Evolutionary conservation across 352 stramenopile genomes (phyloP), one percentile per base, ranked within the genome.

Genomic region (Phytophthora cactorum): DNA sequence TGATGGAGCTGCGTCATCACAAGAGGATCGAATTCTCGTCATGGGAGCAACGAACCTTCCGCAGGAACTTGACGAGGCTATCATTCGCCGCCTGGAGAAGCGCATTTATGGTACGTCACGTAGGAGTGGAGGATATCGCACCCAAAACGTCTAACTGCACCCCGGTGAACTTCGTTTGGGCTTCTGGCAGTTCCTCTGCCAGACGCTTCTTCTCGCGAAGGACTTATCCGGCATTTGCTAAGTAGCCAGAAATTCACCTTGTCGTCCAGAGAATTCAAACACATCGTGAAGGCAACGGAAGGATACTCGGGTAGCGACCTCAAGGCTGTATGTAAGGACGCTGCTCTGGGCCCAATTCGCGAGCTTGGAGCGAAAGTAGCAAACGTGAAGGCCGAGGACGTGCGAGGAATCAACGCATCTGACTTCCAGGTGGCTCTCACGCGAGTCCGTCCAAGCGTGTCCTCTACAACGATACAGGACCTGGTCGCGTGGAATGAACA

Each of bases 241-340:
- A 44, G 58, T 12, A 71, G 59, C 53, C 71, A 97, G 64, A 78
- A 79, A 60, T 72, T 81, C 59, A 81, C 59, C 7, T 46, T 92
- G 49, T 82, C 80, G 54, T 68, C 71, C 2, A 82, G 73, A 29
- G 88, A 96, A 56, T 68, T 97, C 52, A 79, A 81, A 11, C 49
- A 60, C 9, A 81, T 98, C 31, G 87, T 93, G 3, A 71, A 82
- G 5, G 72, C 65, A 34, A 98, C 92, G 0, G 79, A 90, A 32
- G 79, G 87, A 31, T 98, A 97, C 49, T 95, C 88, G 7, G 88
- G 88, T 4, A 95, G 86, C 45, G 88, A 96, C 66, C 68, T 96
- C 17, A 98, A 98, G 59, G 95, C 97, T 66, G 61, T 99, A 0
- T 98, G 95, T 68, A 96, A 98, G 63, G 95, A 97, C 46, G 96